Evolutionary conservation across 2,329 filamentous ascomycete species (phyloP).

Genomic region (Periconia digitata): DNA sequence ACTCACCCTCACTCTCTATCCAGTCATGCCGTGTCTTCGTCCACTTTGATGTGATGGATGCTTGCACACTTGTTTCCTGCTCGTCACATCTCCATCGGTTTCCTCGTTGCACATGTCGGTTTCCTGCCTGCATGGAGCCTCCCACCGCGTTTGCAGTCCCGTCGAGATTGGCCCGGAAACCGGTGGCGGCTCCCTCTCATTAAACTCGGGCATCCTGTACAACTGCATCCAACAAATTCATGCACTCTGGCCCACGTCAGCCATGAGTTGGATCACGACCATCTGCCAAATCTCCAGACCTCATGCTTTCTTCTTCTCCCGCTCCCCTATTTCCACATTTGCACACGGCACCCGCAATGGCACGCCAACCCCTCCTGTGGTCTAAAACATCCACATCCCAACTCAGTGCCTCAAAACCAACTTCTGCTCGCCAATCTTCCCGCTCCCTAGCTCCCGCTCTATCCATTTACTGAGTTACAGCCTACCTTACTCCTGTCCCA

Average conservation of each 20-base stretch:
- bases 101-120: not conserved
- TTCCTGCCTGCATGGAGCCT: not conserved
- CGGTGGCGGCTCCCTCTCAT: not conserved
- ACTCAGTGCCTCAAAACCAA: not conserved
- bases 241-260: not conserved
- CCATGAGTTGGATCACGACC: not conserved
- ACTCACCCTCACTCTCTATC: too few species aligned
- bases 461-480: too few species aligned
- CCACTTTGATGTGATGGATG: too few species aligned
- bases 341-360: not conserved
- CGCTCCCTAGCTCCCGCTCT: too few species aligned
- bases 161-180: not conserved
- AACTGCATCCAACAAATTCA: not conserved
- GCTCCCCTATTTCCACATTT: not conserved
- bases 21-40: too few species aligned
- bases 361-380: not conserved
- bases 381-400: not conserved
- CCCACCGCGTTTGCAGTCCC: not conserved
- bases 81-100: too few species aligned
- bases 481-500: too few species aligned
- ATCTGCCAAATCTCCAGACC: not conserved
- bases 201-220: not conserved
- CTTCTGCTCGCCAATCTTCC: not conserved
- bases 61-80: too few species aligned
- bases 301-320: not conserved